Evolutionary conservation across 371 early-diverging fungal genomes (phyloP), one percentile per base, ranked within the genome.

Genomic region (Actinomortierella wolfii): DNA sequence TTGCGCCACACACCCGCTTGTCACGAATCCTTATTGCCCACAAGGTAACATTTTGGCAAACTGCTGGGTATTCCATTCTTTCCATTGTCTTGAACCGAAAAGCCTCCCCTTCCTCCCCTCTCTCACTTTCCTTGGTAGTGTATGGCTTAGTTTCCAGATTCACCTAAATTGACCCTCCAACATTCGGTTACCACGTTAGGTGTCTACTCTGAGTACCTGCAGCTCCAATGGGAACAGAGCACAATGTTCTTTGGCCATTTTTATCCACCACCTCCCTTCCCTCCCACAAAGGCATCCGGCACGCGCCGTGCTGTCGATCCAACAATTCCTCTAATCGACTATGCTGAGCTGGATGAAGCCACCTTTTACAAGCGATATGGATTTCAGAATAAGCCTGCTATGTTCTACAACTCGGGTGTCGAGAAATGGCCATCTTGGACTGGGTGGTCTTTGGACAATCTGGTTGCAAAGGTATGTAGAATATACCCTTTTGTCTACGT

Each of bases 341-440:
- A 64, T 17, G 40, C 59, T 2, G 43, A 25, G 2, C 44, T 77
- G 42, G 63, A 67, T 44, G 23, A 44, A 15, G 66, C 59, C 15
- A 64, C 52, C 20, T 77, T 77, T 34, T 61, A 77, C 46, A 44
- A 43, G 18, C 61, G 61, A 15, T 77, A 68, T 40, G 68, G 54
- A 23, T 64, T 61, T 42, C 68, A 67, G 3, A 64, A 67, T 21
- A 51, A 49, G n/a, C 77, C 77, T 0, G 68, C 64, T n/a, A 73
- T 77, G 68, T 25, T 77, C 20, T 64, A 58, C 51, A 68, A 73
- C 57, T 64, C 67, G 21, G 66, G 66, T 0, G 77, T 77, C 15
- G 77, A 77, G 42, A 43, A 60, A 0, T 77, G 77, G 77, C 60
- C 68, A 6, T 74, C 77, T 2, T 77, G 77, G 77, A 41, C 63